Base-by-base conservation (phyloP, 129 eudicot species). In the Flaveria robusta region DNA sequence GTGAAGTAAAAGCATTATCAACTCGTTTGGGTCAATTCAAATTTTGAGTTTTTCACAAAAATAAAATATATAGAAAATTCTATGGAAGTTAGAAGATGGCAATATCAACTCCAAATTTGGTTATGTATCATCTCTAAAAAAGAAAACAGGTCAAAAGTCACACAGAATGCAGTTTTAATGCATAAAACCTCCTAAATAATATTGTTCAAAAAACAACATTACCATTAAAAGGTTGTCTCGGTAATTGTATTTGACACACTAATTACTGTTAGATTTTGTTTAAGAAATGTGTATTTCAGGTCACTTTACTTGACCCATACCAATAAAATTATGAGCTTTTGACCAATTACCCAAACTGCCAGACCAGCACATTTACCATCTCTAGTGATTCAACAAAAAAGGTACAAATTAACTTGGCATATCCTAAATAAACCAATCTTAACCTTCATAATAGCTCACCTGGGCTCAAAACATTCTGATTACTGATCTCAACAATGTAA, bases 401-500 rank as follows among this genome's bases (percentile, higher is more conserved):
- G 22, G 16, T 19, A 54, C 56, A 54, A 54, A 54, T 54, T 54
- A 54, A 58, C 7, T 23, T 15, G 13, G 14, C 14, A 47, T 47
- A 47, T 47, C 18, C 13, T 15, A 29, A 23, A 39, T 14, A 29
- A 34, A 66, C 18, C 43, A 50, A 49, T 49, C 14, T 52, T 18
- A 18, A 34, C 8, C 58, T 18, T 59, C 58, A 45, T 79, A 55
- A 27, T 59, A 22, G 75, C 96, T 86, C 83, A 90, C 98, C 98
- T 51, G 95, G 92, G 27, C 98, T 96, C 73, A 83, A 7, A 58
- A 83, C 51, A 46, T 72, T 90, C 80, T 86, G 88, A 82, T 85
- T 81, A 77, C 88, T 86, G 31, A 93, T 76, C 88, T 93, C 98
- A 80, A 93, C 88, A 24, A 93, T 75, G 76, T 88, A 93, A 20